Evolutionary conservation across 75 land plant genomes (phyloP), one percentile per base, ranked within the genome.

Genomic region (Chamaecyparis obtusa): DNA sequence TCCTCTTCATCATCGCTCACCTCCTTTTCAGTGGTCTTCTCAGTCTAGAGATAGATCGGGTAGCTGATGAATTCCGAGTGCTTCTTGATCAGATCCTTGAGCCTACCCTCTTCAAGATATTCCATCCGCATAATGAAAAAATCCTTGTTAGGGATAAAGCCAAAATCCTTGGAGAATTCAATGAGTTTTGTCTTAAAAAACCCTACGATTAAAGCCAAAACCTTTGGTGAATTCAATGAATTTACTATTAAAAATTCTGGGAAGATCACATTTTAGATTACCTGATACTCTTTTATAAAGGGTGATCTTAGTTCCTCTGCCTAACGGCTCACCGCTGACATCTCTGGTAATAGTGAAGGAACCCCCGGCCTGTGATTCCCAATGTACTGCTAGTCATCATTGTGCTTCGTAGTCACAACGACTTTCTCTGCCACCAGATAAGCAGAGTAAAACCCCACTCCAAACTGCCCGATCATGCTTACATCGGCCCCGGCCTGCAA

Each of bases 401-500:
- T 91, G 90, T 92, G 94, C 89, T 90, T 89, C 32, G 94, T 87
- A 17, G 92, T 91, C 9, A 94, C 95, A n/a, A 91, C 79, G 30
- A 90, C 93, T 56, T 86, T 90, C 85, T 92, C 93, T 17, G 93
- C 93, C 10, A 92, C 93, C 48, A 92, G 87, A 57, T 92, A 92
- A 11, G 92, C 93, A 0, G 92, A 90, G 77, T 92, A 92, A 86
- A 92, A 92, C 0, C 94, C 94, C 17, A 93, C 91, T 76, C 94
- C 94, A 87, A 92, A 89, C 90, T 93, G 94, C 9, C 96, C 96
- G 57, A 93, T 95, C 96, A 95, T 95, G 89, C 94, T 91, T 15
- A 95, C 92, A 88, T 95, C 96, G 0, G 96, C 96, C 9, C 95
- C 96, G 21, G 96, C 96, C 64, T 91, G 91, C 77, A 95, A 46